Percentiles rank a stretch among this genome's conserved stretches.
Conservation (phyloP, 768 basidiomycete species). For the Asterophora parasitica region DNA sequence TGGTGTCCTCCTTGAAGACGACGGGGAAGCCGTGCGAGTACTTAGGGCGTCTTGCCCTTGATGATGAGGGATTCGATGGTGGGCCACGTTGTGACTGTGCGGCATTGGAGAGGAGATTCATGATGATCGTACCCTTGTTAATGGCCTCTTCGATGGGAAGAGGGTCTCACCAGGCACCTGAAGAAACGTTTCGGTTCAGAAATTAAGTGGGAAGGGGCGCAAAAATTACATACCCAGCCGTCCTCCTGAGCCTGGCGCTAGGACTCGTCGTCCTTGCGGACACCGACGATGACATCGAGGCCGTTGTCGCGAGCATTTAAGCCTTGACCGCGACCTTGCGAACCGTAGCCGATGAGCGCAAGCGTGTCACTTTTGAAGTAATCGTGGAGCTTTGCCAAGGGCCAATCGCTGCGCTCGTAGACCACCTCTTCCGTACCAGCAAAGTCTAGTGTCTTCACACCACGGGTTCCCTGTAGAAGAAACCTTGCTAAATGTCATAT, state of each 20-base stretch:
- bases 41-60: slow-evolving; percentile 99
- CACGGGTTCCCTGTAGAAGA: slow-evolving; percentile 54
- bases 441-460: slow-evolving; percentile 94
- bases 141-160: slow-evolving; percentile 98
- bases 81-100: slow-evolving; percentile 98
- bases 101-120: slow-evolving; percentile 99
- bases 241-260: slow-evolving; percentile 96
- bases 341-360: slow-evolving; percentile 98
- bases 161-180: slow-evolving; percentile 97
- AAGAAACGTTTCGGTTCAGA: background rate
- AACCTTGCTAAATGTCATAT: slow-evolving; percentile 9
- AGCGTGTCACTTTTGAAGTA: slow-evolving; percentile 99
- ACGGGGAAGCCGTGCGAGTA: slow-evolving; percentile 99
- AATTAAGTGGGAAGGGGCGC: too few species aligned
- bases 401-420: slow-evolving; percentile 98
- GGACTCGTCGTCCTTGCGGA: slow-evolving; percentile 93
- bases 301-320: slow-evolving; percentile 99
- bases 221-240: slow-evolving; percentile 68
- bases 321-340: slow-evolving; percentile 97
- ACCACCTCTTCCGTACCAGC: slow-evolving; percentile 91
- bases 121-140: slow-evolving; percentile 93
- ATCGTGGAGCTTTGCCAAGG: slow-evolving; percentile 93
- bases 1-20: slow-evolving; percentile 96
- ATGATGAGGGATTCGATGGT: slow-evolving; percentile 89
- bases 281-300: slow-evolving; percentile 97